Evolutionary conservation across 306 rosid species (phyloP).

Genomic region (Fagus sylvatica): DNA sequence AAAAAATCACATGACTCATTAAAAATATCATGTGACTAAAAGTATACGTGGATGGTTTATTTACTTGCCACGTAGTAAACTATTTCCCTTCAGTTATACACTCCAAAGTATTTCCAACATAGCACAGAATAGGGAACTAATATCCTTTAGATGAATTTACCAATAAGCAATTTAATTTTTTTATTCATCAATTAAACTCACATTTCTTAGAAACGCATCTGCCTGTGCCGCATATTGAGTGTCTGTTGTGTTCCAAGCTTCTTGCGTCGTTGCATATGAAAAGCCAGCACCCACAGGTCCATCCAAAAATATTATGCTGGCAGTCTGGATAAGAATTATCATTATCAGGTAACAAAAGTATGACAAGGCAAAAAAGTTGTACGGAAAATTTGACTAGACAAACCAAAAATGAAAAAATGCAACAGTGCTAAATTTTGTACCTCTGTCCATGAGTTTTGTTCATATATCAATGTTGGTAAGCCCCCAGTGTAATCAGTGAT

Average conservation of each 20-base stretch:
- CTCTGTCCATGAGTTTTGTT: conserved; percentile 19
- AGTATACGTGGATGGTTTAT: too few species aligned
- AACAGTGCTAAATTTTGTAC: neutral
- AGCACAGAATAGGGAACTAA: too few species aligned
- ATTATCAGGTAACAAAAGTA: neutral
- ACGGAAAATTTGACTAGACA: too few species aligned
- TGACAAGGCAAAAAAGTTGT: too few species aligned
- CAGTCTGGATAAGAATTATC: conserved; percentile 13
- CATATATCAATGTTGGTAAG: conserved; percentile 20
- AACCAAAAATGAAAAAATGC: neutral
- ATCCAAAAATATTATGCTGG: conserved; percentile 28
- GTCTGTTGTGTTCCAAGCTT: conserved; percentile 22
- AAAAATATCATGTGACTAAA: too few species aligned
- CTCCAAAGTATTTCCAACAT: too few species aligned
- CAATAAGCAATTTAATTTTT: neutral
- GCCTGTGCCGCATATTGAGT: conserved; percentile 1
- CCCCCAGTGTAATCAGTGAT: conserved; percentile 18
- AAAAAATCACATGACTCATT: too few species aligned
- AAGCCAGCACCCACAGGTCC: conserved; percentile 29
- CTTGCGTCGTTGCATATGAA: conserved; percentile 5
- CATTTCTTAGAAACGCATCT: conserved; percentile 18
- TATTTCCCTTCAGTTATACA: too few species aligned
- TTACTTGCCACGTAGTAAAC: too few species aligned
- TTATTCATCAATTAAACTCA: neutral
- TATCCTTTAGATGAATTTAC: too few species aligned